Base-by-base conservation (phyloP, 2,329 filamentous ascomycete genomes). In the Pseudonectria foliicola region DNA sequence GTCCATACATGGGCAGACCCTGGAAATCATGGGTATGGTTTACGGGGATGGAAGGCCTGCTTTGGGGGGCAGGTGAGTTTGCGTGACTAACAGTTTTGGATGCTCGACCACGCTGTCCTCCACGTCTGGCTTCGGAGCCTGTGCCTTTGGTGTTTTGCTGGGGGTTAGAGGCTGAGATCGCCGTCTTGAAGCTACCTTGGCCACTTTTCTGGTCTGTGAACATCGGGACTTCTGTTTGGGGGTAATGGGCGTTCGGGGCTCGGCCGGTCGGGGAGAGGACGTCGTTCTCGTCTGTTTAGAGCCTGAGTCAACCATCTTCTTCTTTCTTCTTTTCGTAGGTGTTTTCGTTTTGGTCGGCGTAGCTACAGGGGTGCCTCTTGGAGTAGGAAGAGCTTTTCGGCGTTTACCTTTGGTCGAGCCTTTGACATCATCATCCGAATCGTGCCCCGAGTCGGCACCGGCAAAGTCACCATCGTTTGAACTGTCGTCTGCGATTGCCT, bases 401-500 rank as follows among this genome's bases (percentile, higher is more conserved):
- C 43, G 43, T 58, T 62, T 62, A 63, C 59, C 60, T 62, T 60
- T 53, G 41, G 40, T 35, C 31, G 44, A 31, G 29, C 11, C 25
- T 3, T 25, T n/a, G 12, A 41, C 39, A 12, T 54, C 50, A 13
- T 60, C 57, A 24, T 55, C 59, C 30, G 56, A 54, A 15, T 60
- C 52, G 16, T 56, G 53, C 11, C 38, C 38, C 26, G 46, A 53
- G n/a, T 53, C 52, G 15, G 45, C 52, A 4, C 44, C 55, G 12
- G 53, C 52, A 44, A 60, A 61, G 31, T 58, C 56, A 26, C 61
- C 58, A 7, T 21, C 18, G 18, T 21, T 21, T 21, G 56, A 60
- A 8, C 53, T 54, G 16, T 59, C 58, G 23, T 52, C 54, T 11
- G 55, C 47, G 8, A 59, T 49, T 11, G 34, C 39, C 13, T 42